Base-by-base conservation (phyloP, 768 basidiomycete species). In the Chalciporus chontae region DNA sequence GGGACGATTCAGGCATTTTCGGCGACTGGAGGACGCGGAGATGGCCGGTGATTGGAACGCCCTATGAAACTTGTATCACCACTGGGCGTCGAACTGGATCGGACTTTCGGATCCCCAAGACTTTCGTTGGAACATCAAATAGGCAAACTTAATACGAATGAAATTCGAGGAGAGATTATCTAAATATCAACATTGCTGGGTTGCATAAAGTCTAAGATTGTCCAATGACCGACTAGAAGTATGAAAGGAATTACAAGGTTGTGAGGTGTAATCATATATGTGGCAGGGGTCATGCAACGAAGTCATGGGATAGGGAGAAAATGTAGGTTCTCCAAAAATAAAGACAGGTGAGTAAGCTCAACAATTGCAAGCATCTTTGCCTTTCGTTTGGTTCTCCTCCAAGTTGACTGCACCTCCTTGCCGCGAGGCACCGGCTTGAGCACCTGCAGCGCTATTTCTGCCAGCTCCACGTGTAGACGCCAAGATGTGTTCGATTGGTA, bases 401-500 rank as follows among this genome's bases (percentile, higher is more conserved):
- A 92, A 74, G 61, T 82, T 88, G 41, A 93, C 86, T 39, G 72
- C 74, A 48, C 76, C 81, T 36, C 67, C 65, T 64, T 80, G 77
- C 54, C 72, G 75, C 44, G 75, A 65, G 38, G 73, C 69, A 52
- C 78, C 79, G 5, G 73, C 65, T 53, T 85, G 80, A 55, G 68
- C 71, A 36, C 79, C 76, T 5, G 77, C 68, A 48, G 74, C 74
- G 52, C 83, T 84, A 48, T 81, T 74, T 59, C 85, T 81, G 21
- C 82, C 82, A 21, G 80, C 73, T 42, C 73, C 79, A 39, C 87
- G 83, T 36, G 87, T 83, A 11, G 94, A 87, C 43, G 91, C 90
- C 57, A 94, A 72, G 60, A 96, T 94, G 58, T 92, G 88, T 61
- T 98, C 95, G 66, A 97, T 90, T n/a, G 87, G 87, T 60, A 88